Evolutionary conservation across 805 yeast genomes (phyloP), one percentile per base, ranked within the genome.

Genomic region (Teunomyces aglyptinius): DNA sequence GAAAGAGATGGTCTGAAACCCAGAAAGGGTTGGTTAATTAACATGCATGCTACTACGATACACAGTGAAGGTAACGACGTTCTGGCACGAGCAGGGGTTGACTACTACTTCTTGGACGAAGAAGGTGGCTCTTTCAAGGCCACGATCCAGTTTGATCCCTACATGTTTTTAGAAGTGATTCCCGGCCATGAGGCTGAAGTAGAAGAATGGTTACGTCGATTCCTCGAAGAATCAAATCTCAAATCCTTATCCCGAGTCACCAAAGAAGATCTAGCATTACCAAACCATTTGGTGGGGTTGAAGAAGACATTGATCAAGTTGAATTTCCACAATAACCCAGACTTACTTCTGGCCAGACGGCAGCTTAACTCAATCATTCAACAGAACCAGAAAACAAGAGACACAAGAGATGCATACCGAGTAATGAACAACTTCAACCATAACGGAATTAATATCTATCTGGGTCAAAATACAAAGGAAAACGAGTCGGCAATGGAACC

Each of bases 121-220:
- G 97, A 91, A 63, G 99, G 99, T 41, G 99, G 97, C 5, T 82
- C 87, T 38, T 94, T 95, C 72, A 94, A 92, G 61, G 84, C 90
- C 3, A 85, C 96, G 0, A 66, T 88, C 11, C 85, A 78, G 48
- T 88, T 80, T 60, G 90, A 89, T 55, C 99, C 99, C 0, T 94
- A 94, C 63, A 87, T 94, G 59, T 79, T 85, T 43, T 68, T 94
- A 8, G 75, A 81, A 2, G 81, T 89, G 52, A 71, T 78, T n/a
- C 78, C 78, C 1, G 81, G 82, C 1, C 66, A 67, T 13, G 89
- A 83, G 49, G 65, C 80, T 2, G 97, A 88, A 52, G 89, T 90
- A 3, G 98, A 94, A 64, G 99, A 94, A 59, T 85, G 79, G 61
- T 54, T 90, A 44, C 80, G 85, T 52, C 82, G 84, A 57, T 64